These are phyloP conservation scores for Orychophragmus violaceus DNA, from an alignment of 345 rosid genomes.

Conservation along the genomic window DNA sequence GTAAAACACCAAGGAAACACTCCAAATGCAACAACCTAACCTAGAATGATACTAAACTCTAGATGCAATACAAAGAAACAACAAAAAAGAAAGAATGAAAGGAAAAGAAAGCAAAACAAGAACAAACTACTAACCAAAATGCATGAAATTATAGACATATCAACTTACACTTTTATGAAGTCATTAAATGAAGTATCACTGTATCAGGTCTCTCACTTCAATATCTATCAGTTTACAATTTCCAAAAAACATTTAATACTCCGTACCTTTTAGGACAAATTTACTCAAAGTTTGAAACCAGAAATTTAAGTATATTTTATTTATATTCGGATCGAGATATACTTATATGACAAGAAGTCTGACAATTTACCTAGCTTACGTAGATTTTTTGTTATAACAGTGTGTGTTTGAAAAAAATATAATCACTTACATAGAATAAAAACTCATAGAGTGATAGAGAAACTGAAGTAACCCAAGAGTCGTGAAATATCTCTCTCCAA, in stretches of 20 bases:
- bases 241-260: slow-evolving; percentile 24
- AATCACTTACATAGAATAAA: no score
- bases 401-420: neutral
- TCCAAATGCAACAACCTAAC: no score
- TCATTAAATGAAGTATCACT: slow-evolving; percentile 8
- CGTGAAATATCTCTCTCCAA: slow-evolving; percentile 33
- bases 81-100: no score
- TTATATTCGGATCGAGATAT: neutral
- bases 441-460: slow-evolving; percentile 26
- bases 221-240: slow-evolving; percentile 11
- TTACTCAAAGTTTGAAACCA: slow-evolving; percentile 8
- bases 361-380: slow-evolving; percentile 16
- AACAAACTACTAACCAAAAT: no score
- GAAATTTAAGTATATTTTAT: neutral
- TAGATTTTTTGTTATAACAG: neutral
- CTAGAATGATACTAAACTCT: no score
- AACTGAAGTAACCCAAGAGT: slow-evolving; percentile 33
- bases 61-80: no score
- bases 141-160: no score
- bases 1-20: no score
- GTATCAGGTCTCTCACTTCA: slow-evolving; percentile 7
- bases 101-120: no score
- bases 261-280: slow-evolving; percentile 13
- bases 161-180: neutral
- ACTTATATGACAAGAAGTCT: slow-evolving; percentile 12